Conservation (phyloP, 2,329 filamentous ascomycete species). For the Aspergillus chevalieri region DNA sequence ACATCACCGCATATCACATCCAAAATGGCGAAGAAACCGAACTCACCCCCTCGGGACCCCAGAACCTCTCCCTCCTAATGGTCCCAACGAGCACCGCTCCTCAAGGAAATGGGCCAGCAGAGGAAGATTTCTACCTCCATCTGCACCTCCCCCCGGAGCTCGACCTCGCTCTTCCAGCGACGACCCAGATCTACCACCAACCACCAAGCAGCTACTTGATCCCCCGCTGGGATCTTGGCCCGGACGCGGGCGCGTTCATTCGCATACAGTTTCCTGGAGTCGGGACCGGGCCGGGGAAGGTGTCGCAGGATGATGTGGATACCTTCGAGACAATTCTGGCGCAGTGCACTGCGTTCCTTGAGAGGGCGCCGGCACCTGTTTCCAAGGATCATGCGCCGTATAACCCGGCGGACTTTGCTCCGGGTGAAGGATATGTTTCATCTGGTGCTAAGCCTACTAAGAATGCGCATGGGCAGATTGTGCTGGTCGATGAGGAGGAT, state of each 20-base stretch:
- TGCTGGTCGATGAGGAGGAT: constrained; percentile 91
- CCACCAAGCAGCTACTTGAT: constrained; percentile 89
- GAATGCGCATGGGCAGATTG: constrained; percentile 64
- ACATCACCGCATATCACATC: constrained; percentile 87
- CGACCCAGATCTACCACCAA: constrained; percentile 95
- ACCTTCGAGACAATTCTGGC: constrained; percentile 97
- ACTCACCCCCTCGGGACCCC: constrained; percentile 77
- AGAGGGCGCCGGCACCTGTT: constrained; percentile 62
- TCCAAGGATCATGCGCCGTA: constrained; percentile 49
- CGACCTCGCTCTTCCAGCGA: constrained; percentile 86
- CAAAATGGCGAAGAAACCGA: constrained; percentile 77
- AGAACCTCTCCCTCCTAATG: constrained; percentile 91
- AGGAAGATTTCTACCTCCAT: constrained; percentile 95
- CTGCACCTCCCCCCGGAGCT: constrained; percentile 91
- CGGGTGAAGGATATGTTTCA: constrained; percentile 68
- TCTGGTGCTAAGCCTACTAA: constrained; percentile 22
- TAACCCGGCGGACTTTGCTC: constrained; percentile 73
- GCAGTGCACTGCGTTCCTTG: constrained; percentile 94
- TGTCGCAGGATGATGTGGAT: constrained; percentile 84
- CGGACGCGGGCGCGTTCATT: constrained; percentile 83
- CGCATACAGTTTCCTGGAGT: constrained; percentile 80
- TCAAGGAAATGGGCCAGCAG: constrained; percentile 52
- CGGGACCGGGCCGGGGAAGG: constrained; percentile 57
- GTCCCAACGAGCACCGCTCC: constrained; percentile 77
- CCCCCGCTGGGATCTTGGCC: constrained; percentile 87